Percentiles rank a stretch among this genome's conserved stretches.
Conservation (phyloP, 495 filamentous ascomycete species). For the Filosporella fistucella region DNA sequence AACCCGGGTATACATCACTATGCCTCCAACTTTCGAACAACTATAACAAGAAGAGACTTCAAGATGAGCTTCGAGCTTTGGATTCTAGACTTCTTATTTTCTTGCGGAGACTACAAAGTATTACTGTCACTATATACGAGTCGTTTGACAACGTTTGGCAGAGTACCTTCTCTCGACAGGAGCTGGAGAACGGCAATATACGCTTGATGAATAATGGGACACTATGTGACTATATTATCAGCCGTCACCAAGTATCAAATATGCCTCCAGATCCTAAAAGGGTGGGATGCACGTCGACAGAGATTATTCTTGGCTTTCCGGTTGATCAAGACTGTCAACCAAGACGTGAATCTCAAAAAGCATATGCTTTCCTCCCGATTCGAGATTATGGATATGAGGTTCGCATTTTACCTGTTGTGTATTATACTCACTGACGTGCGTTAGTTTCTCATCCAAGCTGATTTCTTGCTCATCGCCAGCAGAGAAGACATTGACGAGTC, state of each 20-base stretch:
- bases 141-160: neutral
- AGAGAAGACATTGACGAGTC: constrained; percentile 19
- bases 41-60: neutral
- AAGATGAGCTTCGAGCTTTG: constrained; percentile 1
- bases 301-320: constrained; percentile 22
- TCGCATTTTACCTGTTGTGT: neutral
- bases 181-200: neutral
- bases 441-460: constrained; percentile 23
- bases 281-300: neutral
- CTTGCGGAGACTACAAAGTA: constrained; percentile 2
- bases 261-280: neutral
- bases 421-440: neutral
- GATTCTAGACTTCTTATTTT: constrained; percentile 15
- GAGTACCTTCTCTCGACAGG: neutral
- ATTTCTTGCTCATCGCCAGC: constrained; percentile 19
- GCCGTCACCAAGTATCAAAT: neutral
- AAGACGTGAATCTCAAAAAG: constrained; percentile 8
- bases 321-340: neutral
- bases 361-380: constrained; percentile 23
- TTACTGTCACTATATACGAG: neutral
- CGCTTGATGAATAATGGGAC: neutral
- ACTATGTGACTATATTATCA: neutral
- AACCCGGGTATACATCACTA: constrained; percentile 8
- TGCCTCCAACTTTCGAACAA: neutral
- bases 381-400: constrained; percentile 21